Evolutionary conservation across 1,284 basidiomycete genomes (phyloP), one percentile per base, ranked within the genome.

Genomic region (Rhodotorula sp.): DNA sequence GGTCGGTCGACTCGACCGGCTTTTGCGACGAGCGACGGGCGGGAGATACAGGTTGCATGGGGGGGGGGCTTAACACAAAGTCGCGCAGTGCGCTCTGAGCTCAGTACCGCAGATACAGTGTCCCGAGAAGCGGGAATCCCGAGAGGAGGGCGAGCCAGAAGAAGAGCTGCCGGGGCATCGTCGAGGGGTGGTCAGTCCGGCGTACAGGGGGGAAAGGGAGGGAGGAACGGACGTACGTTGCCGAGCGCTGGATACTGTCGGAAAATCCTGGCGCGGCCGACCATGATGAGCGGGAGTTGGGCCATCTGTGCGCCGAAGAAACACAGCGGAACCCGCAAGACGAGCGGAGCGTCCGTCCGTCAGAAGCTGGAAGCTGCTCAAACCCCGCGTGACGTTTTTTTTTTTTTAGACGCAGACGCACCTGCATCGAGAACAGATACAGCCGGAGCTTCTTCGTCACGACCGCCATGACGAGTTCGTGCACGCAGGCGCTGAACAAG

Each of bases 41-140:
- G 9, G 40, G 40, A 44, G 15, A 44, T 44, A 13, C 40, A 44
- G 40, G 15, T 44, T 44, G 40, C 40, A 44, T 10, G 40, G 40
- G n/a, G n/a, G n/a, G n/a, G n/a, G n/a, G n/a, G n/a, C n/a, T n/a
- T n/a, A n/a, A n/a, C n/a, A 44, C 15, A 44, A 7, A 44, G 10
- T 44, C 40, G 40, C 40, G 40, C 16, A 18, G 3, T 44, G 40
- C 11, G 40, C 40, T 13, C 40, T 44, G 20, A 1, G n/a, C 18
- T 56, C 26, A 68, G 57, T 44, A 61, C 4, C 75, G 71, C n/a
- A 80, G 68, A 63, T 78, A 94, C 16, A 87, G 88, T 30, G 95
- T 92, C 79, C 90, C 96, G 59, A 98, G 85, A 70, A 97, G 80
- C 0, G 94, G 95, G 84, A 98, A 94, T 4, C 95, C 95, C 4